A percentile compares a stretch with the other conserved stretches of the same genome.
Conservation (phyloP, 371 early-diverging fungal species). For the Apophysomyces sp. region DNA sequence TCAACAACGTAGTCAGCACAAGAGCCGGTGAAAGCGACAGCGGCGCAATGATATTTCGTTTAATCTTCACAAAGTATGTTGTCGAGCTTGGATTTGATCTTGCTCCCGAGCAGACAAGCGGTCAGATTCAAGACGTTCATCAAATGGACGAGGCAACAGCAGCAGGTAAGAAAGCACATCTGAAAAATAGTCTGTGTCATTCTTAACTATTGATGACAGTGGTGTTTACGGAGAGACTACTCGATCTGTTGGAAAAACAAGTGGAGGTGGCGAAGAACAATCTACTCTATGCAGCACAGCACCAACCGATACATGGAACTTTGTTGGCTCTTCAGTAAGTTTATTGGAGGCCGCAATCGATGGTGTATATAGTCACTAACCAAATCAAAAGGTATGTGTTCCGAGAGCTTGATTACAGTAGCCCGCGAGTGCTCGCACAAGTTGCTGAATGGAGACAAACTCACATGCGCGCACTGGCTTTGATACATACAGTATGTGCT, state of each 20-base stretch:
- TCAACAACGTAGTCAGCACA: constrained; percentile 64
- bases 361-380: neutral
- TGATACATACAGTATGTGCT: constrained; percentile 54
- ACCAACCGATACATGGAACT: constrained; percentile 75
- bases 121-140: constrained; percentile 10
- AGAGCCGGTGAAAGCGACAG: constrained; percentile 82
- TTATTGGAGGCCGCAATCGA: constrained; percentile 19
- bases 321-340: constrained; percentile 65
- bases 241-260: constrained; percentile 52
- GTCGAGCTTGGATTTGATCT: constrained; percentile 50
- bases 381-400: constrained; percentile 48
- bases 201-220: constrained; percentile 6
- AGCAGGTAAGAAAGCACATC: constrained; percentile 11
- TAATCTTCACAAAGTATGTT: constrained; percentile 80
- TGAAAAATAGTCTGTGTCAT: neutral
- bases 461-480: constrained; percentile 37
- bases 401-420: constrained; percentile 52
- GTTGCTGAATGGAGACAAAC: constrained; percentile 44
- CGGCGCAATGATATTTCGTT: constrained; percentile 76
- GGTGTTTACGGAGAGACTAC: constrained; percentile 50
- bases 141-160: constrained; percentile 4
- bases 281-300: constrained; percentile 68
- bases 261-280: constrained; percentile 57
- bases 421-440: constrained; percentile 27
- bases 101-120: constrained; percentile 31